These are phyloP conservation scores for Pseudonitzschia multiseries DNA, from an alignment of 108 stramenopile genomes.

Conservation along the genomic window DNA sequence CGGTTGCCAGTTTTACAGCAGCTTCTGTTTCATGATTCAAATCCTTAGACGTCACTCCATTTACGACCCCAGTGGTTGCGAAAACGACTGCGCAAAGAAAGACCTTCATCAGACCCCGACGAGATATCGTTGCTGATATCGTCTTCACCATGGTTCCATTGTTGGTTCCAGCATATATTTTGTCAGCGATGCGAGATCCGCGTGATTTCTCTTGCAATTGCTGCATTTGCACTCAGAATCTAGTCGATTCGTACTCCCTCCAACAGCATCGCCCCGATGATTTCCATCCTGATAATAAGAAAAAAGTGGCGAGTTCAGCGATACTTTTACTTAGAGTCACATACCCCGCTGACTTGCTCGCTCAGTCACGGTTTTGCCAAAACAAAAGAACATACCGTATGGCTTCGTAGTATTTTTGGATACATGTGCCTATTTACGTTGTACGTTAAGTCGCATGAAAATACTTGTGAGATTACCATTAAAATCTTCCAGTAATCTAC, in stretches of 20 bases:
- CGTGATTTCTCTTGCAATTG: background rate
- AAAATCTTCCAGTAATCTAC: no score
- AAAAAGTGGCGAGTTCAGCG: constrained; percentile 4
- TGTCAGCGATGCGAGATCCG: background rate
- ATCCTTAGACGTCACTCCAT: background rate
- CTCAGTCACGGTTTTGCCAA: constrained; percentile 4
- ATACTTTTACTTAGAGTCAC: background rate
- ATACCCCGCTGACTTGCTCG: background rate
- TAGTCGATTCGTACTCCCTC: background rate
- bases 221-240: background rate
- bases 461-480: no score
- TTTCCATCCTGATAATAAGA: background rate
- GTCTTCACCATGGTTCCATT: background rate
- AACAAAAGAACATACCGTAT: background rate
- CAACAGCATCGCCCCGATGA: background rate
- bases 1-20: constrained; percentile 4
- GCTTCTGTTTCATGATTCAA: background rate
- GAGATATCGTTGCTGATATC: background rate
- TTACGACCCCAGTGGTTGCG: background rate
- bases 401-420: no score
- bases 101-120: background rate
- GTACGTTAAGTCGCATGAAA: no score
- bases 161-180: background rate
- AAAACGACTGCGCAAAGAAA: constrained; percentile 1
- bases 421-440: no score